Conservation (phyloP, 768 basidiomycete genomes). For the Boletales sp. region DNA sequence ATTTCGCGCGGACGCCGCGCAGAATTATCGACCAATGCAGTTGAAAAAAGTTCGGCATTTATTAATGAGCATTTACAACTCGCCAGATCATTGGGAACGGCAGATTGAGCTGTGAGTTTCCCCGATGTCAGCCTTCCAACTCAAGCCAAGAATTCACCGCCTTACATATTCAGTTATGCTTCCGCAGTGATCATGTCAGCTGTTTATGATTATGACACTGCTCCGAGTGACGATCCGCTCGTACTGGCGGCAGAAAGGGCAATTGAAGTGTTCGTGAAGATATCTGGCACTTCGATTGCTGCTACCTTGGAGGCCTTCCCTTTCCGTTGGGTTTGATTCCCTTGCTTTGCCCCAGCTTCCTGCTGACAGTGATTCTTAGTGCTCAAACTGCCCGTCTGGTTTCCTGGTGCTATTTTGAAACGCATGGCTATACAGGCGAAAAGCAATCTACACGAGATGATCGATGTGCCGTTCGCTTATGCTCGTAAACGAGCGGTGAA, state of each 20-base stretch:
- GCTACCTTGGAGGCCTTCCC: conserved; percentile 30
- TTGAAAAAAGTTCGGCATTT: conserved; percentile 28
- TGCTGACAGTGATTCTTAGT: conserved; percentile 21
- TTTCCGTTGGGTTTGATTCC: conserved; percentile 24
- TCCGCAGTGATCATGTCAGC: conserved; percentile 31
- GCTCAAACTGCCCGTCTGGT: conserved; percentile 30
- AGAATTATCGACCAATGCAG: conserved; percentile 23
- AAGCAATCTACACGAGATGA: conserved; percentile 26
- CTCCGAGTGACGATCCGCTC: conserved; percentile 25
- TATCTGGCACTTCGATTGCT: conserved; percentile 24
- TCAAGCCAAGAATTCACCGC: conserved; percentile 1
- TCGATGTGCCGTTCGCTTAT: conserved; percentile 28
- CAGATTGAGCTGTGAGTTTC: conserved; percentile 29
- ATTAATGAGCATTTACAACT: conserved; percentile 17
- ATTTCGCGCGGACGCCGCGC: conserved; percentile 26
- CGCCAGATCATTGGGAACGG: conserved; percentile 24
- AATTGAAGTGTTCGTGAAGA: conserved; percentile 22
- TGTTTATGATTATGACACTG: conserved; percentile 32
- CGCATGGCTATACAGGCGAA: conserved; percentile 28
- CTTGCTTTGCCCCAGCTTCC: neutral
- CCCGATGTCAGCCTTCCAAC: neutral
- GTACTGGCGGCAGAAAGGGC: conserved; percentile 29
- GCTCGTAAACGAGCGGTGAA: conserved; percentile 25
- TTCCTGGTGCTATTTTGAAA: conserved; percentile 34
- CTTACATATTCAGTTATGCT: conserved; percentile 22